These are phyloP conservation scores for Paraphaeosphaeria sporulosa DNA, from an alignment of 2,329 filamentous ascomycete genomes.

Conservation along the genomic window DNA sequence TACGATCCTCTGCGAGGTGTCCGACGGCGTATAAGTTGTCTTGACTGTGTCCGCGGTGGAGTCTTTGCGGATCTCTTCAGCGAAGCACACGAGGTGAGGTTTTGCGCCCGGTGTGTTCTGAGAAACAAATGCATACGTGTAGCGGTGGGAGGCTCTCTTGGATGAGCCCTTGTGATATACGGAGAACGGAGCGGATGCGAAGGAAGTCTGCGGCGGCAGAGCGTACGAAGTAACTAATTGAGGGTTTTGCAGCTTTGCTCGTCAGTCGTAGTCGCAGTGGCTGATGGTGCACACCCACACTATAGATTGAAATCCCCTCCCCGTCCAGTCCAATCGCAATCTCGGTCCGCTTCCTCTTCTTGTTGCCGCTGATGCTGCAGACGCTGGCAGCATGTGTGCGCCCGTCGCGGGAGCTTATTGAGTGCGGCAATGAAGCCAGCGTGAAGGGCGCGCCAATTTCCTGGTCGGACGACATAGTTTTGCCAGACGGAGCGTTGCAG, in stretches of 20 bases:
- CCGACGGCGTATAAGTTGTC: conserved; percentile 37
- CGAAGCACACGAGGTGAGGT: conserved; percentile 62
- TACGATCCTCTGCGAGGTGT: conserved; percentile 31
- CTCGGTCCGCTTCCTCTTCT: conserved; percentile 69
- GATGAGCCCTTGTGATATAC: conserved; percentile 60
- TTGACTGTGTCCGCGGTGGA: conserved; percentile 43
- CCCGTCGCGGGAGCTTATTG: conserved; percentile 51
- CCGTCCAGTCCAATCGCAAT: conserved; percentile 67
- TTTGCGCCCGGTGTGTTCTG: conserved; percentile 56
- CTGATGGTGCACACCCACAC: conserved; percentile 53
- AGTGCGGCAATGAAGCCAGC: conserved; percentile 54
- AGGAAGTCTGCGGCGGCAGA: conserved; percentile 65
- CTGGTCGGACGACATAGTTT: conserved; percentile 45
- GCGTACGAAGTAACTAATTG: conserved; percentile 68
- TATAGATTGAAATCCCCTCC: conserved; percentile 69
- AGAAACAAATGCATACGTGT: conserved; percentile 63
- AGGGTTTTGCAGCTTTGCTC: conserved; percentile 64
- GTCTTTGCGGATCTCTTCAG: conserved; percentile 55
- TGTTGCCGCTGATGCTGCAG: conserved; percentile 61
- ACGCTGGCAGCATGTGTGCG: conserved; percentile 56
- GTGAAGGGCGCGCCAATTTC: conserved; percentile 51
- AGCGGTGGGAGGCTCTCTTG: conserved; percentile 56
- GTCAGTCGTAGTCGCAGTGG: conserved; percentile 19
- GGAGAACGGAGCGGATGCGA: conserved; percentile 66
- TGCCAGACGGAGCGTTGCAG: conserved; percentile 31